phyloP scores from a whole-genome alignment of 495 filamentous ascomycete genomes.

The Penicillium crystallinum region DNA sequence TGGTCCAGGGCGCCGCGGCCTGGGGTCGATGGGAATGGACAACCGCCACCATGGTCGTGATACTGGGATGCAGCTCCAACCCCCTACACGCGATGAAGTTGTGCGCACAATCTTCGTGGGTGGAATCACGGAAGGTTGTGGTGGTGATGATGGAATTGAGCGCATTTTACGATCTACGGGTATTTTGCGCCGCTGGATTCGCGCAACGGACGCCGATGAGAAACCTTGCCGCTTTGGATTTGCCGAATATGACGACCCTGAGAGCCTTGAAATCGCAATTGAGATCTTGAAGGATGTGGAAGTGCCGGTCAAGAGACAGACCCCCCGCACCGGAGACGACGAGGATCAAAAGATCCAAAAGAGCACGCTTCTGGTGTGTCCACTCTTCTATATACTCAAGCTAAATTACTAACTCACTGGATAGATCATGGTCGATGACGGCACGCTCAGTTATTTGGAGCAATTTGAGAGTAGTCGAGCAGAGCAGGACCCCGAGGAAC shows the following conservation, averaged over 20 bases:
- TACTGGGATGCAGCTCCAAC: conserved; percentile 69
- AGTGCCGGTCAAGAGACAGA: conserved; percentile 73
- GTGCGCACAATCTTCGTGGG: conserved; percentile 86
- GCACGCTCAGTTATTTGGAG: conserved; percentile 73
- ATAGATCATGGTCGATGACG: conserved; percentile 73
- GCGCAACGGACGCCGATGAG: conserved; percentile 73
- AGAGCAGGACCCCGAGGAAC: conserved; percentile 60
- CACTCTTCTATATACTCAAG: background rate
- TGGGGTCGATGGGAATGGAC: conserved; percentile 63
- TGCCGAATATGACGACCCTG: conserved; percentile 90
- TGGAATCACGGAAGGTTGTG: conserved; percentile 71
- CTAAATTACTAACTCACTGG: conserved; percentile 10
- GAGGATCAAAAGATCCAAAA: conserved; percentile 62
- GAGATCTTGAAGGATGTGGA: conserved; percentile 82
- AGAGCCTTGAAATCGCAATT: conserved; percentile 80
- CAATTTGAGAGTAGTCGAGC: conserved; percentile 63
- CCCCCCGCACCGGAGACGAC: conserved; percentile 40
- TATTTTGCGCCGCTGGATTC: conserved; percentile 76
- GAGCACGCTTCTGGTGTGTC: conserved; percentile 55
- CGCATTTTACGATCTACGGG: conserved; percentile 73
- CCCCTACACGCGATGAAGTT: conserved; percentile 86
- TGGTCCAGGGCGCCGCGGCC: conserved; percentile 54
- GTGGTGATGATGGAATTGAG: conserved; percentile 80
- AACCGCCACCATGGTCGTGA: conserved; percentile 66
- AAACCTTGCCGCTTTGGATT: conserved; percentile 91